A percentile compares a stretch with the other conserved stretches of the same genome.
Conservation (phyloP, 2,329 filamentous ascomycete genomes). For the Cladosporium sp. region DNA sequence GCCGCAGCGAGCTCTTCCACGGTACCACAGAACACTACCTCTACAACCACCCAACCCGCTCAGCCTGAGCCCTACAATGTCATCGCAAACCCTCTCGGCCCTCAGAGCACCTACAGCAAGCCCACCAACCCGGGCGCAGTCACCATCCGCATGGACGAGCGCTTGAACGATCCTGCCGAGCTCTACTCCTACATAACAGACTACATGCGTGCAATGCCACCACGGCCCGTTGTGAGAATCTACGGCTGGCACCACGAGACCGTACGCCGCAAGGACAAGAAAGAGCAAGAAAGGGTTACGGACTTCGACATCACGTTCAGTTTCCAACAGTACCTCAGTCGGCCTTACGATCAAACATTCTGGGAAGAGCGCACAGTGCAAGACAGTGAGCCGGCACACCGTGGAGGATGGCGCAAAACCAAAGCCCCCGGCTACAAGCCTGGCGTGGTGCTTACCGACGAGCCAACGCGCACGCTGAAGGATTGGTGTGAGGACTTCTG, state of each 20-base stretch:
- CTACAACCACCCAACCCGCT: background rate
- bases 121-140: constrained; percentile 20
- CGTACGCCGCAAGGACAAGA: constrained; percentile 29
- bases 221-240: constrained; percentile 28
- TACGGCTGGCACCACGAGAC: constrained; percentile 32
- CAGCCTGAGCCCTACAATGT: constrained; percentile 8
- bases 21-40: background rate
- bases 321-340: constrained; percentile 25
- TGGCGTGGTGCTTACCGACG: constrained; percentile 47
- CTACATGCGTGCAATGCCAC: constrained; percentile 27
- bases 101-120: background rate
- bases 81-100: background rate
- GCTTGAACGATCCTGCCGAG: constrained; percentile 25
- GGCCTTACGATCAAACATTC: constrained; percentile 23
- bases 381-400: constrained; percentile 61
- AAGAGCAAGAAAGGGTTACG: constrained; percentile 28
- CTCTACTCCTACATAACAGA: constrained; percentile 29
- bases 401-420: constrained; percentile 62
- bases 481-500: constrained; percentile 72
- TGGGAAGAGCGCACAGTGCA: constrained; percentile 49
- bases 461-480: constrained; percentile 43
- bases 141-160: constrained; percentile 32
- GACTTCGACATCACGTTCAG: constrained; percentile 32
- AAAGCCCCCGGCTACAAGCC: constrained; percentile 50
- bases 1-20: constrained; percentile 18